phyloP scores from a whole-genome alignment of 208 protist genomes.

The Wallacemonas sp. region DNA sequence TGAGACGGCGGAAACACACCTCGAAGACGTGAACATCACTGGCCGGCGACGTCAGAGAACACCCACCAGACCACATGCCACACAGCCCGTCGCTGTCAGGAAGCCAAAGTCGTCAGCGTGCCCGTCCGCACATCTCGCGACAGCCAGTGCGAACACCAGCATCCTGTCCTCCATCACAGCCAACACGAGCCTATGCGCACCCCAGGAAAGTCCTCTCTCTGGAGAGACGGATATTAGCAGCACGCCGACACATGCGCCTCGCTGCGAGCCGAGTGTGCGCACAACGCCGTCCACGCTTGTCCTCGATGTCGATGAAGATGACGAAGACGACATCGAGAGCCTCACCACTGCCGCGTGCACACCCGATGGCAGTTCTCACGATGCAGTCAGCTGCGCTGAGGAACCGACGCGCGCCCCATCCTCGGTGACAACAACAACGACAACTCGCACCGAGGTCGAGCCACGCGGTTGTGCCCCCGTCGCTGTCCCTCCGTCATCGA shows the following conservation, averaged over 20 bases:
- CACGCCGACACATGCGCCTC: not conserved
- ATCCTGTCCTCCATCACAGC: not conserved
- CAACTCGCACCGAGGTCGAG: too few species aligned
- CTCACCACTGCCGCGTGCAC: not conserved
- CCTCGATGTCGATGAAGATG: not conserved
- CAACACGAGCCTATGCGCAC: too few species aligned
- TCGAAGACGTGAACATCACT: slow-evolving; percentile 20
- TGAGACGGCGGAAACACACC: not conserved
- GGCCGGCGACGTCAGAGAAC: slow-evolving; percentile 14
- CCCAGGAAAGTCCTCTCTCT: too few species aligned
- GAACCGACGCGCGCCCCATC: not conserved
- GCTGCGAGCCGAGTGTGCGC: not conserved
- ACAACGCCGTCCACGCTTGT: slow-evolving; percentile 8
- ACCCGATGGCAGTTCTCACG: too few species aligned
- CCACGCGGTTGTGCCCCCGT: not conserved
- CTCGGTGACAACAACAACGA: not conserved
- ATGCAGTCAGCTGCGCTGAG: too few species aligned
- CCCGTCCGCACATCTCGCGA: too few species aligned
- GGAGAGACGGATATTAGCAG: too few species aligned
- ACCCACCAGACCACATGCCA: too few species aligned
- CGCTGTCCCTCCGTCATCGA: not conserved
- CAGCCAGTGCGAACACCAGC: too few species aligned
- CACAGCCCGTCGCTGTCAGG: too few species aligned
- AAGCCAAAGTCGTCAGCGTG: too few species aligned
- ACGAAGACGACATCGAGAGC: not conserved